Base-by-base conservation (phyloP, 805 yeast species). In the Kurtzmaniella cleridarum region DNA sequence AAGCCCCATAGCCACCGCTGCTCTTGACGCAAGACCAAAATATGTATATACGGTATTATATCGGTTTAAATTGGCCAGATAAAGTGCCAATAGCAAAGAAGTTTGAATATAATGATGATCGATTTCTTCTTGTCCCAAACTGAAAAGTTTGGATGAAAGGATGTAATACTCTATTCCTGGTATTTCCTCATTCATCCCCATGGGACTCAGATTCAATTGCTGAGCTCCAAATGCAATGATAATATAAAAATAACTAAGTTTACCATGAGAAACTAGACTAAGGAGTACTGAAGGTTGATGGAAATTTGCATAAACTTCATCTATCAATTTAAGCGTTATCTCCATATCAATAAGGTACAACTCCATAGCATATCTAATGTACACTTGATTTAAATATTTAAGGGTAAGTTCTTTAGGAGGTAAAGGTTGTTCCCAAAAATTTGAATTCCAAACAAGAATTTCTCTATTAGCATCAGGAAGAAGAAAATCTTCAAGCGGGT, bases 141-240 rank as follows among this genome's bases (percentile, higher is more conserved):
- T 55, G 40, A 64, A 61, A 24, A 66, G 40, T 36, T 56, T 58
- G 17, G 55, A 47, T 3, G 71, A 68, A 31, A 56, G 42, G 8
- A 59, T 44, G 46, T 56, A 65, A 41, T 47, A 61, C 24, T 57
- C 59, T 16, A 60, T 53, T 2, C 71, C 73, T 2, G 71, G 70
- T 23, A 58, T 43, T n/a, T 46, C 40, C 11, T 37, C 28, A 5
- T 24, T 16, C 23, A 34, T 27, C 29, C 2, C 34, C 40, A 30
- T 18, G 28, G 34, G 12, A 16, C 35, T 27, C 10, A 32, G 30
- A 24, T 37, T 35, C 12, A 30, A 35, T 34, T 64, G 44, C 48
- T 66, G 73, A 42, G 63, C 64, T 5, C 71, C 71, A 42, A 59
- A 65, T 1, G 70, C 71, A 27, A 65, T 27, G 13, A 64, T 36